phyloP scores from a whole-genome alignment of 2,329 filamentous ascomycete species.

The Phaeophleospora eucalypticola region DNA sequence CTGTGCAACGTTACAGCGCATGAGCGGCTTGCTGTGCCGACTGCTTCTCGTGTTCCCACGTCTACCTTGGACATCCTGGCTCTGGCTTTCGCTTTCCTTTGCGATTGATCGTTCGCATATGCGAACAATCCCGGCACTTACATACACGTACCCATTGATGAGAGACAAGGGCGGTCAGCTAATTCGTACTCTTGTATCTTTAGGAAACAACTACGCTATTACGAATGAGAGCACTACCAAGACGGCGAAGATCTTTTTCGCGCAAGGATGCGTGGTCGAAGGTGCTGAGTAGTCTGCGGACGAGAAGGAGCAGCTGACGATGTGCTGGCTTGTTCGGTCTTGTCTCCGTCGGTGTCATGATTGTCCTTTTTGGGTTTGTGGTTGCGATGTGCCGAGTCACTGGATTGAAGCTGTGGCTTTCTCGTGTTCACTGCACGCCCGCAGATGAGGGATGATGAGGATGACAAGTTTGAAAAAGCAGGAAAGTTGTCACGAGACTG shows the following conservation, averaged over 20 bases:
- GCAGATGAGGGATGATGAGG: too few relatives aligned
- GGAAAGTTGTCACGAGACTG: not conserved
- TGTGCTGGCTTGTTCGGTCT: slow-evolving; percentile 7
- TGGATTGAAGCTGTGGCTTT: too few relatives aligned
- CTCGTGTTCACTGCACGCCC: too few relatives aligned
- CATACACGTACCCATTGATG: not conserved
- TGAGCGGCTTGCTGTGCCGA: slow-evolving; percentile 4
- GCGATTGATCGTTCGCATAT: slow-evolving; percentile 8
- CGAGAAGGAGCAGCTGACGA: not conserved
- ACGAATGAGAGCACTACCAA: slow-evolving; percentile 66
- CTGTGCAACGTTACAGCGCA: slow-evolving; percentile 23
- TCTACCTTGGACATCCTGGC: not conserved
- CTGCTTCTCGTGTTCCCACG: not conserved
- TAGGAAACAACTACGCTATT: slow-evolving; percentile 93
- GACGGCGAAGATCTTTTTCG: slow-evolving; percentile 81
- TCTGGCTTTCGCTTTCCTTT: not conserved
- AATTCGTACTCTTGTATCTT: not conserved
- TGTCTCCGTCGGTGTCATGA: not conserved
- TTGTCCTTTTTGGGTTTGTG: too few relatives aligned
- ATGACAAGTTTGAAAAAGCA: too few relatives aligned
- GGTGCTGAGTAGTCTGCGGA: slow-evolving; percentile 4
- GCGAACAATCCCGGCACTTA: not conserved
- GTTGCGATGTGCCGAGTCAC: not conserved
- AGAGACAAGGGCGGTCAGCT: not conserved
- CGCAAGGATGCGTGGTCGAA: slow-evolving; percentile 69